Evolutionary conservation across 1,284 basidiomycete species (phyloP).

Genomic region (Rhodotorula sp.): DNA sequence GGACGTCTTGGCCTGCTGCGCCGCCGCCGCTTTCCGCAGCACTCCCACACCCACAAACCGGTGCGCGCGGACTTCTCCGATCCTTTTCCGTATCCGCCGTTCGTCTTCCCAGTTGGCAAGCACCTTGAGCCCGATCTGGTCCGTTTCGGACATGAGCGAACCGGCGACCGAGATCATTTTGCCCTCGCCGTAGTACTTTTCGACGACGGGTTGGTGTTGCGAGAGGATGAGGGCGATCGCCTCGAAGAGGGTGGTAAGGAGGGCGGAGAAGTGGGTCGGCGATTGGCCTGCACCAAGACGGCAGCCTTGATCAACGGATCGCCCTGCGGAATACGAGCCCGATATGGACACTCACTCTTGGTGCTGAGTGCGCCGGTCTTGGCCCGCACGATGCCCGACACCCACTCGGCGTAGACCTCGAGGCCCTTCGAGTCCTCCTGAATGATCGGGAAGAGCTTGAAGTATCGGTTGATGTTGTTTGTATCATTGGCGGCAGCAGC

Average conservation of each 20-base stretch:
- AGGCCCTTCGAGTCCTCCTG: conserved; percentile 79
- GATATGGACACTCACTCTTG: conserved; percentile 61
- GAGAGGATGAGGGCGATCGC: conserved; percentile 93
- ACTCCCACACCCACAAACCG: conserved; percentile 10
- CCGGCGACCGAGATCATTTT: conserved; percentile 79
- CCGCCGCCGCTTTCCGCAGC: neutral
- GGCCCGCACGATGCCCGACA: conserved; percentile 80
- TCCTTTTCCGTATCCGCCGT: conserved; percentile 53
- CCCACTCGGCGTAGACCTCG: conserved; percentile 89
- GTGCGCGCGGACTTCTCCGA: conserved; percentile 21
- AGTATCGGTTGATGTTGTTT: conserved; percentile 80
- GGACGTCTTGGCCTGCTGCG: neutral
- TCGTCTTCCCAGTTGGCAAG: conserved; percentile 89
- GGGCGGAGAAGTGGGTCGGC: conserved; percentile 80
- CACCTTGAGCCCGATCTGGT: conserved; percentile 72
- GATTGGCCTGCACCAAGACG: conserved; percentile 64
- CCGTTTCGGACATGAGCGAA: conserved; percentile 78
- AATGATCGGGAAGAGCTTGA: conserved; percentile 93
- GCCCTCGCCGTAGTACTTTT: conserved; percentile 89
- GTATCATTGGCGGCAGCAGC: conserved; percentile 77
- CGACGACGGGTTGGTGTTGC: conserved; percentile 94
- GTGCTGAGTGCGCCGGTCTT: conserved; percentile 65
- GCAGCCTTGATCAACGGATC: conserved; percentile 1
- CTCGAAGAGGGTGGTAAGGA: conserved; percentile 87
- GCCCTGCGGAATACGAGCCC: too few species aligned